These are phyloP conservation scores for Anaeromyces robustus DNA, from an alignment of 192 early-diverging fungal species.

Conservation along the genomic window DNA sequence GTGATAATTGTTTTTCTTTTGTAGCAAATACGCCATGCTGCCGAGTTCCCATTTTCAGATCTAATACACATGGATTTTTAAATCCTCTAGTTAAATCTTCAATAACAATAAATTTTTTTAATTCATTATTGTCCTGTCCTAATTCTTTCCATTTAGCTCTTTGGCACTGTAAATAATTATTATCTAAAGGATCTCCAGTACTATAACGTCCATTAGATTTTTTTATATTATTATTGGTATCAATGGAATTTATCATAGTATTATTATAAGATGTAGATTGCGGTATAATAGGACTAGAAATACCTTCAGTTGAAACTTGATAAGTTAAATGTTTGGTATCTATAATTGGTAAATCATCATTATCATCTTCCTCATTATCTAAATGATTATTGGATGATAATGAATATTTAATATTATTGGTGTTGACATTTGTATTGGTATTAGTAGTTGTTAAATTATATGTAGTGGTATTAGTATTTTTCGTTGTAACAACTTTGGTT, in stretches of 20 bases:
- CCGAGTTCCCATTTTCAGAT: slow-evolving; percentile 97
- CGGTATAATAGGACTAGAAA: background rate
- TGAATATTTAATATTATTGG: too few species aligned
- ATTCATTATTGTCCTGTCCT: background rate
- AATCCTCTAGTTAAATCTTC: slow-evolving; percentile 25
- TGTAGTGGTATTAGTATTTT: background rate
- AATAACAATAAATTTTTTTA: background rate
- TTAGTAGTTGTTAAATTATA: too few species aligned
- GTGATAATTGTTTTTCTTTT: slow-evolving; percentile 62
- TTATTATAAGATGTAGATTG: background rate
- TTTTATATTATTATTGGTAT: background rate
- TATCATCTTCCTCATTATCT: background rate
- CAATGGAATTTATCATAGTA: background rate
- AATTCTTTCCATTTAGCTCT: background rate
- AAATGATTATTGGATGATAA: background rate
- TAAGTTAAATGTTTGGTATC: background rate
- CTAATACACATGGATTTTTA: slow-evolving; percentile 81
- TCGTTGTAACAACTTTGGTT: background rate
- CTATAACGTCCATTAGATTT: background rate
- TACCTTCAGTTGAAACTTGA: background rate
- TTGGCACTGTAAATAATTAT: background rate
- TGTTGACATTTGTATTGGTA: too few species aligned
- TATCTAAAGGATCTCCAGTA: background rate
- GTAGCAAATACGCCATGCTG: slow-evolving; percentile 86
- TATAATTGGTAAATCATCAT: background rate